Conservation (phyloP, 2,329 filamentous ascomycete genomes). For the Talaromyces sp. region DNA sequence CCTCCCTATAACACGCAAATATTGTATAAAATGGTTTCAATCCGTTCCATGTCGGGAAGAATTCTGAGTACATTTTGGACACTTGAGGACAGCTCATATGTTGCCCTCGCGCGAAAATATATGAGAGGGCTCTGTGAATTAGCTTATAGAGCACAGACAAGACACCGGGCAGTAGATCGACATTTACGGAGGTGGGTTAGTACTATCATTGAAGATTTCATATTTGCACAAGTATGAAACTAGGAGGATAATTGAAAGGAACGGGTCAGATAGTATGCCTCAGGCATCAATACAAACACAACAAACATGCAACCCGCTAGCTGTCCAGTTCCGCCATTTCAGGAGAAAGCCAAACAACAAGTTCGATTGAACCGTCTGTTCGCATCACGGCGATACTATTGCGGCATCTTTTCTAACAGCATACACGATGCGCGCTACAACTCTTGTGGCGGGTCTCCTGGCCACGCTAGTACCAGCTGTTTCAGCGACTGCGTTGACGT, state of each 20-base stretch:
- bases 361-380: not conserved
- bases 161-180: too few relatives aligned
- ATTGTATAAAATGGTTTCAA: too few relatives aligned
- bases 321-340: constrained; percentile 18
- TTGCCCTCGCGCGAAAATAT: too few relatives aligned
- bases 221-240: not conserved
- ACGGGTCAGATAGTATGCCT: not conserved
- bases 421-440: constrained; percentile 60
- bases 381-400: not conserved
- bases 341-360: constrained; percentile 18
- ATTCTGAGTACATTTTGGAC: too few relatives aligned
- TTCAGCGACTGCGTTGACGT: constrained; percentile 87
- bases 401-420: not conserved
- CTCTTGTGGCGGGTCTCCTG: constrained; percentile 63
- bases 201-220: not conserved
- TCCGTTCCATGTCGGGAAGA: too few relatives aligned
- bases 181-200: too few relatives aligned
- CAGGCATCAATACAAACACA: constrained; percentile 15
- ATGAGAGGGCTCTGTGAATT: too few relatives aligned
- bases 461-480: constrained; percentile 67
- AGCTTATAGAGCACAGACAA: too few relatives aligned
- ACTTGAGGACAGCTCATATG: too few relatives aligned
- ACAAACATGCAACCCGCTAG: constrained; percentile 17
- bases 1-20: too few relatives aligned
- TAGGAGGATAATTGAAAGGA: not conserved